Evolutionary conservation across 495 filamentous ascomycete species (phyloP), one percentile per base, ranked within the genome.

Genomic region (Aspergillus ostianus): DNA sequence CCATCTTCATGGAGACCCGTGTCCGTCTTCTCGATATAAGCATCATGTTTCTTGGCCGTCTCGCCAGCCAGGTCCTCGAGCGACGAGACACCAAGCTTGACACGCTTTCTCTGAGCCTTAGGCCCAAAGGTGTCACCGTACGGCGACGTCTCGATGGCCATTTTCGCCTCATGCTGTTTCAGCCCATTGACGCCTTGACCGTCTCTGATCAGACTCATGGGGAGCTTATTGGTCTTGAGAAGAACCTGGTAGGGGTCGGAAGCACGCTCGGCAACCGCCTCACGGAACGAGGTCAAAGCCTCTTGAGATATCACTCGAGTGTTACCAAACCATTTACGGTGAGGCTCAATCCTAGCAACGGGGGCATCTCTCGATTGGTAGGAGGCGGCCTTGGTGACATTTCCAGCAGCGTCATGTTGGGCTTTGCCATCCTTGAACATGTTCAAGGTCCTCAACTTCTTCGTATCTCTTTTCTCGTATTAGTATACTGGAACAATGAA

Each of bases 101-200:
- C 90, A 48, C 92, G 77, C 75, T 98, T 98, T 56, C 94, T 79
- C 70, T 96, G 91, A 20, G 91, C 84, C 76, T 97, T 97, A 30
- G 93, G 92, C 0, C 94, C 95, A 67, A 98, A 98, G 0, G 91
- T 92, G 55, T 95, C 87, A n/a, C 79, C 77, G 73, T 92, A 98
- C 0, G 92, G 91, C 30, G 88, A 82, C 30, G 86, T 86, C 73
- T 96, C 92, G 49, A 98, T 90, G 17, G 90, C 84, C 78, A 97
- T 96, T 78, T 98, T 98, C 51, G 94, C 92, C 68, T 88, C 82
- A 73, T 98, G 93, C 68, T 96, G 87, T 77, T 96, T 96, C 49
- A 94, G 65, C 0, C 92, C 93, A 70, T 94, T 92, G 26, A 79
- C 77, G 17, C 73, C 78, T 54, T 83, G 73, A 45, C 81, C 81